Base-by-base conservation (phyloP, 805 yeast genomes). In the Saturnispora quitensis region DNA sequence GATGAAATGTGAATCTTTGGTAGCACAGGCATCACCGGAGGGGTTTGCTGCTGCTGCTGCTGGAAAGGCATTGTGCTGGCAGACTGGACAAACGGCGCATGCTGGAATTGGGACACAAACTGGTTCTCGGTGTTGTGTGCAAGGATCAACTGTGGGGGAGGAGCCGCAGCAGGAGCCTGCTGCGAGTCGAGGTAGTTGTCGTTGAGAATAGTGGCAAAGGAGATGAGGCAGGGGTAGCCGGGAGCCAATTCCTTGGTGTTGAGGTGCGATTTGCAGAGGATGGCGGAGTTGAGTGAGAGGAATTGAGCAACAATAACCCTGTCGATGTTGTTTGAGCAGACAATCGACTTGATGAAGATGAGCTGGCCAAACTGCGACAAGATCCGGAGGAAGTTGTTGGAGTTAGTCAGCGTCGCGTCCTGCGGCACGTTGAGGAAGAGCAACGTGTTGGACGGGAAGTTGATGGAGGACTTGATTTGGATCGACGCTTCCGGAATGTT, bases 221-320 rank as follows among this genome's bases (percentile, higher is more conserved):
- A 87, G 38, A 89, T 87, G 40, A 80, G 72, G 63, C 93, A 80
- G 17, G 84, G 80, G 25, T 78, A 74, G 3, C 95, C 96, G 2
- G 91, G 87, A 55, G 82, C 77, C 40, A 91, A 73, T 61, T 91
- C 97, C 57, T 83, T 81, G 56, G 89, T 95, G 61, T 86, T 88
- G 62, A 90, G 76, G 47, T 75, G 79, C 15, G 87, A 85, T 62
- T 83, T 82, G 48, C 96, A 89, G 46, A 75, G 77, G 74, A 86
- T 80, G 8, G 99, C 95, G 33, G 80, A 71, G 48, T 88, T 96
- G 5, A 85, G 68, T 27, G 77, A 71, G 3, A 77, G 75, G 65
- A 87, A 90, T 65, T 86, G 93, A 22, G 87, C 84, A 52, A 89
- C 72, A 1, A 84, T 87, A 31, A 68, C 65, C 45, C 68, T 52